Conservation (phyloP, 306 rosid species). For the Luffa aegyptiaca region DNA sequence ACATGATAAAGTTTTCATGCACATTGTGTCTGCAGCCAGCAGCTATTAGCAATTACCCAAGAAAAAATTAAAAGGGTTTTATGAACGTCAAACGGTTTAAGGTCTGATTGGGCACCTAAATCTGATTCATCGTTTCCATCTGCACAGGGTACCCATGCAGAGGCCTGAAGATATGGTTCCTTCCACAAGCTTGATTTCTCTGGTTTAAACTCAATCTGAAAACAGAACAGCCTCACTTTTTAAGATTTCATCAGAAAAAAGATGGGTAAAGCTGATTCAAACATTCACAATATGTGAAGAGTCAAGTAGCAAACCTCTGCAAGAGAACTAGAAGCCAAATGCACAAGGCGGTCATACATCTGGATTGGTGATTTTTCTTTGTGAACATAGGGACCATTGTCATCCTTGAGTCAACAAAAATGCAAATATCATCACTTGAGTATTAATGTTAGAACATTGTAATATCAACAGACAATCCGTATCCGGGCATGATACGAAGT, state of each 20-base stretch:
- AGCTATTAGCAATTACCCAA: not conserved
- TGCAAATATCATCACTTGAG: not conserved
- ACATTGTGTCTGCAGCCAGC: not conserved
- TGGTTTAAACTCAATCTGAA: slow-evolving; percentile 56
- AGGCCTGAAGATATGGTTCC: slow-evolving; percentile 44
- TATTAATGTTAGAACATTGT: not conserved
- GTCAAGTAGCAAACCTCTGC: slow-evolving; percentile 45
- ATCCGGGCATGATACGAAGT: not conserved
- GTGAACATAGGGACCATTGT: slow-evolving; percentile 18
- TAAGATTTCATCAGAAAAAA: slow-evolving; percentile 1
- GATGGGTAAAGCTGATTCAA: not conserved
- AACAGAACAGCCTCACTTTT: slow-evolving; percentile 12
- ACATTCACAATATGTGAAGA: not conserved
- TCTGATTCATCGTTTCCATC: slow-evolving; percentile 32
- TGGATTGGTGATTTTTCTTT: slow-evolving; percentile 34
- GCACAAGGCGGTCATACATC: slow-evolving; percentile 70
- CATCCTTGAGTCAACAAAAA: slow-evolving; percentile 24
- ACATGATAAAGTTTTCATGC: not conserved
- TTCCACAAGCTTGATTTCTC: slow-evolving; percentile 56
- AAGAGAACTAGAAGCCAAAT: slow-evolving; percentile 62
- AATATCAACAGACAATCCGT: not conserved
- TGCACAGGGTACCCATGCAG: slow-evolving; percentile 80
- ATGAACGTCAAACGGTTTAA: not conserved
- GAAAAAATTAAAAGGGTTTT: not conserved
- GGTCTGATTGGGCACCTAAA: slow-evolving; percentile 27